Evolutionary conservation across 176 grass and related monocot species (phyloP), one percentile per base, ranked within the genome.

Genomic region (Tuctoria greenei): DNA sequence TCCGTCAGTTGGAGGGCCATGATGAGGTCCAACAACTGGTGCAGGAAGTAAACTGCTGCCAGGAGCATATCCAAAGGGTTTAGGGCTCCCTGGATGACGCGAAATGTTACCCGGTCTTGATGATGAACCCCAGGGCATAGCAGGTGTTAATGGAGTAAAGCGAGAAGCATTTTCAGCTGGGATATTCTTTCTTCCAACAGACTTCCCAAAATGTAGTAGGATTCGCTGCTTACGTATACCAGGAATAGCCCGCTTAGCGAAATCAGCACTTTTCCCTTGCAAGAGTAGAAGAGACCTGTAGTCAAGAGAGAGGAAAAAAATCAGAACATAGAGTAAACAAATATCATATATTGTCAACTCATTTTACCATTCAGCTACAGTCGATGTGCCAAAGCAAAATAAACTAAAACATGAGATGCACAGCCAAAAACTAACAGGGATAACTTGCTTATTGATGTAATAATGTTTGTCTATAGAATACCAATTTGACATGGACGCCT

Each of bases 131-230:
- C 85, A 90, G 34, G 81, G 43, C 77, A 86, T 69, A 31, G 31
- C 2, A 64, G 70, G 81, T 64, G 74, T 44, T 37, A 84, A 57
- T 26, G 84, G 55, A 73, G 78, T 77, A 64, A 51, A 80, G 26
- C 42, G 44, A 6, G 61, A 78, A 61, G 69, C 41, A 63, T 61
- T 84, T 67, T 79, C 82, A 36, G 69, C 25, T 79, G 78, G 50
- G 51, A 68, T 26, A 47, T 81, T 37, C 57, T 90, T 93, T 66
- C 74, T 93, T 56, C 66, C 61, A 27, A 76, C 36, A 23, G 88
- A 93, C 49, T 93, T 93, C 40, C 91, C 91, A 57, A 93, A 90
- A 66, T 71, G 90, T 43, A 93, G 79, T 26, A 93, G 55, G 66
- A 90, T 83, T 49, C 88, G 79, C 61, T 83, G 79, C 79, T 83